phyloP scores from a whole-genome alignment of 345 rosid genomes.

The Mangifera indica region DNA sequence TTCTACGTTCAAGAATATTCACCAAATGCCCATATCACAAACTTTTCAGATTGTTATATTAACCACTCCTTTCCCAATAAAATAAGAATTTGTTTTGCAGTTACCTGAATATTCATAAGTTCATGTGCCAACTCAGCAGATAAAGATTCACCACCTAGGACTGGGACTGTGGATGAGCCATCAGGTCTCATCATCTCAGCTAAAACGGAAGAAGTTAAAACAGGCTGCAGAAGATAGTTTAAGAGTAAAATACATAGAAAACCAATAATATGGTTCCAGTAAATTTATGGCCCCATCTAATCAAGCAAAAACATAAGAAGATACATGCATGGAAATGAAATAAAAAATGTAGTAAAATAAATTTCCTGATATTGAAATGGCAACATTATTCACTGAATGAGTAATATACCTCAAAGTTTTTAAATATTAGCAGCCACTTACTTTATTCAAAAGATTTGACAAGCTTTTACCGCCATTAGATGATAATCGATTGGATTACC shows the following conservation, averaged over 20 bases:
- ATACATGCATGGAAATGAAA: not conserved
- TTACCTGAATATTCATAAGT: conserved; percentile 77
- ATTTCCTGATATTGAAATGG: not conserved
- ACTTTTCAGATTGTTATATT: not conserved
- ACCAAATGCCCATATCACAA: not conserved
- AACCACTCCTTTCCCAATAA: not conserved
- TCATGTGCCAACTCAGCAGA: conserved; percentile 87
- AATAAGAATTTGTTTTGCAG: conserved; percentile 4
- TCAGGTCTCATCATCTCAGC: conserved; percentile 82
- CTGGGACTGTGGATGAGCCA: conserved; percentile 63
- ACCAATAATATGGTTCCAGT: not conserved
- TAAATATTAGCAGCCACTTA: not conserved
- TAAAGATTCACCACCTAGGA: conserved; percentile 61
- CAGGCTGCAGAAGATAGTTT: conserved; percentile 51
- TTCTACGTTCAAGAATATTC: conserved; percentile 13
- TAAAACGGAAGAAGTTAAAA: conserved; percentile 69
- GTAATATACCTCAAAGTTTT: not conserved
- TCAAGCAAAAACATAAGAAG: not conserved
- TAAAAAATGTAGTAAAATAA: not conserved
- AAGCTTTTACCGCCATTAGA: too few species aligned
- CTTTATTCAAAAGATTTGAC: too few species aligned
- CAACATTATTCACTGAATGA: not conserved
- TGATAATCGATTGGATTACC: too few species aligned
- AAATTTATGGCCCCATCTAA: not conserved
- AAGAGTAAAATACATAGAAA: not conserved